Base-by-base conservation (phyloP, 192 early-diverging fungal species). In the Umbelopsis ramanniana region DNA sequence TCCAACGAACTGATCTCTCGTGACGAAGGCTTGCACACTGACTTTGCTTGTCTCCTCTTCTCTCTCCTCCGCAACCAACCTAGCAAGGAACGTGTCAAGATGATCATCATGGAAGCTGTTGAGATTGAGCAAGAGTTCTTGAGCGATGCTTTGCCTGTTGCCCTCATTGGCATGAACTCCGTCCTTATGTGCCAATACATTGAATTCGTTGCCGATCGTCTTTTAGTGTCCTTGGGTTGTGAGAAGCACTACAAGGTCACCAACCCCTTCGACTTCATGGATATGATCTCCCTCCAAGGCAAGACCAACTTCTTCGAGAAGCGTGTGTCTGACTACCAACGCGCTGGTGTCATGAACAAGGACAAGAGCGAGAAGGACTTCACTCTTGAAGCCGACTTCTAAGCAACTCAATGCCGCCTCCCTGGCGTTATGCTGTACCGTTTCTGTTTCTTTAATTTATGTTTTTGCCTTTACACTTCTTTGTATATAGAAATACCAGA, bases 221-320 rank as follows among this genome's bases (percentile, higher is more conserved):
- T 99, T 47, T 82, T 97, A 70, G 94, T 97, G 12, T 93, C 93
- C 17, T 87, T 99, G 15, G 95, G 95, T 37, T 91, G 87, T 75
- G 77, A 81, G 37, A 99, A 99, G 86, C 74, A 88, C 74, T 99
- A 93, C 88, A 88, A 91, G 17, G 87, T 82, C 4, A 79, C 89
- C 73, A 99, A 99, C 77, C 97, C 97, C 50, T 99, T 99, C 73
- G 97, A 99, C 78, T 99, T 98, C 78, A 99, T 99, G 97, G 97
- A 97, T 78, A 83, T 99, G 82, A 97, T 98, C 80, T 96, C 94
- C 23, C 85, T 98, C 74, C 96, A 98, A 83, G 97, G 96, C 75
- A 98, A 98, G 87, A 97, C 97, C 67, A 98, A 98, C 86, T 98
- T 98, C 80, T 98, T 98, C 72, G 96, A 98, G 83, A 97, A 98